These are phyloP conservation scores for Plasmodium coatneyi DNA, from an alignment of 169 alveolate species.

Conservation along the genomic window DNA sequence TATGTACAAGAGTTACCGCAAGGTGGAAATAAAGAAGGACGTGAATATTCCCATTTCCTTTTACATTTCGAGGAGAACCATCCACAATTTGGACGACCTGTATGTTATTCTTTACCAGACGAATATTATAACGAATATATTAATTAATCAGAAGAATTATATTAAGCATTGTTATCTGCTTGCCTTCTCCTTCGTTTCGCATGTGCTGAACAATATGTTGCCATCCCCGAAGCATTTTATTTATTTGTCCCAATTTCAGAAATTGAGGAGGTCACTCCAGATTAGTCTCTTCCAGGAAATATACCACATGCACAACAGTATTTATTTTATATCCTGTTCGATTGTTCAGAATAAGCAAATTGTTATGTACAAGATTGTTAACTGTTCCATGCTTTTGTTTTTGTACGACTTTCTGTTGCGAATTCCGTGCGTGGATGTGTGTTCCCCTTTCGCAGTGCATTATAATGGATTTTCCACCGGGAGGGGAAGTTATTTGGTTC, in stretches of 20 bases:
- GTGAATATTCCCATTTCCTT: slow-evolving; percentile 68
- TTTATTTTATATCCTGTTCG: slow-evolving; percentile 74
- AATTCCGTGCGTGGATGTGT: slow-evolving; percentile 41
- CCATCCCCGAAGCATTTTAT: slow-evolving; percentile 65
- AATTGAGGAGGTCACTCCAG: slow-evolving; percentile 41
- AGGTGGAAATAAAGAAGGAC: slow-evolving; percentile 57
- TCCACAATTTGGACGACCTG: slow-evolving; percentile 27
- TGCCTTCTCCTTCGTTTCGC: slow-evolving; percentile 60
- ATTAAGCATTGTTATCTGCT: slow-evolving; percentile 63
- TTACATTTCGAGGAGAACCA: slow-evolving; percentile 40
- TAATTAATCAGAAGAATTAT: slow-evolving; percentile 71
- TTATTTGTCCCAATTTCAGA: slow-evolving; percentile 20
- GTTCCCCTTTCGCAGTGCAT: slow-evolving; percentile 47
- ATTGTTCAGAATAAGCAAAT: slow-evolving; percentile 63
- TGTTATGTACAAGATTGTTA: slow-evolving; percentile 63
- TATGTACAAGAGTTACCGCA: slow-evolving; percentile 30
- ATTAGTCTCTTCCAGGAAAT: slow-evolving; percentile 40
- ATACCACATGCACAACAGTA: slow-evolving; percentile 30
- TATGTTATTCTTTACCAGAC: slow-evolving; percentile 64
- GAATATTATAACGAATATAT: slow-evolving; percentile 56
- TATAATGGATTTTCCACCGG: slow-evolving; percentile 54
- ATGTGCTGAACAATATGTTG: slow-evolving; percentile 40
- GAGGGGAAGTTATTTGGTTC: neutral
- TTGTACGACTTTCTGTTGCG: slow-evolving; percentile 62
- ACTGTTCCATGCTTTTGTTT: slow-evolving; percentile 51